Percentiles rank a stretch among this genome's conserved stretches.
Conservation (phyloP, 2,329 filamentous ascomycete species). For the Colletotrichum sp. region DNA sequence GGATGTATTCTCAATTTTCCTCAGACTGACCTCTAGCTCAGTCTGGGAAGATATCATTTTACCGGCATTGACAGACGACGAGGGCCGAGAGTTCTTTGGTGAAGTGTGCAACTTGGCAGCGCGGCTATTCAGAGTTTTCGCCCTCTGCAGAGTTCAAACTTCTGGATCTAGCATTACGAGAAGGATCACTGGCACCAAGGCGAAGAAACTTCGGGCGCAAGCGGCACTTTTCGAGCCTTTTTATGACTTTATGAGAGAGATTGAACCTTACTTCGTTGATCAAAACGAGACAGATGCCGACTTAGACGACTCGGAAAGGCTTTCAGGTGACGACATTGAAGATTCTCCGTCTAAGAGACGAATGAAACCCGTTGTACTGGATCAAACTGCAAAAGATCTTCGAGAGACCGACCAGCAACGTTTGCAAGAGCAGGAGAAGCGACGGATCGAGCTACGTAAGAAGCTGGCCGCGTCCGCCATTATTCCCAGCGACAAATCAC, state of each 20-base stretch:
- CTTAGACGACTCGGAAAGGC: not conserved
- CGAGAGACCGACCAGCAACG: constrained; percentile 62
- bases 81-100: not conserved
- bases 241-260: constrained; percentile 27
- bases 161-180: not conserved
- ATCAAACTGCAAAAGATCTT: constrained; percentile 56
- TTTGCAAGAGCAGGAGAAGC: constrained; percentile 57
- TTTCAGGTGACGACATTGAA: constrained; percentile 17
- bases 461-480: constrained; percentile 48
- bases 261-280: constrained; percentile 11
- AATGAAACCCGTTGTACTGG: constrained; percentile 49
- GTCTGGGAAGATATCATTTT: constrained; percentile 33
- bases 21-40: constrained; percentile 3
- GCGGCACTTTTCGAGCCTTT: constrained; percentile 31
- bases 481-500: constrained; percentile 48
- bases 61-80: constrained; percentile 6
- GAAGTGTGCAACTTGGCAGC: not conserved
- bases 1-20: constrained; percentile 28
- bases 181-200: constrained; percentile 22
- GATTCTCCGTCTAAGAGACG: constrained; percentile 47
- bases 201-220: constrained; percentile 25
- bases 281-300: not conserved
- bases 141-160: not conserved
- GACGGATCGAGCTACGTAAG: constrained; percentile 51
- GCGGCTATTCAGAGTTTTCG: constrained; percentile 16